Base-by-base conservation (phyloP, 2,329 filamentous ascomycete species). In the Hirsutella minnesotensis region DNA sequence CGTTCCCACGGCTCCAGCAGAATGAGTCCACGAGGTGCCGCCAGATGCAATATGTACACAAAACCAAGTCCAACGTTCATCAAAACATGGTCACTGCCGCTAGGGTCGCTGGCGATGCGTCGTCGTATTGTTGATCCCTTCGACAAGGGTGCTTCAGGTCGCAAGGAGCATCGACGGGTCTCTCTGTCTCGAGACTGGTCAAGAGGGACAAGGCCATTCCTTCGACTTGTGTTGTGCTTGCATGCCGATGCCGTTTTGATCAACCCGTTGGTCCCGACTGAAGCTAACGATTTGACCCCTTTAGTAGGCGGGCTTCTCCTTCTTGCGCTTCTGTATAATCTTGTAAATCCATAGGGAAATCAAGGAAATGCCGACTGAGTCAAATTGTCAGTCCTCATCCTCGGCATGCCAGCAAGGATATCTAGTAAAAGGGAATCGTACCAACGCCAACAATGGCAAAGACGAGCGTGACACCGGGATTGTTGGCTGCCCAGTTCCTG, bases 401-500 rank as follows among this genome's bases (percentile, higher is more conserved):
- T 20, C 35, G 12, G 4, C 20, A n/a, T n/a, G n/a, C n/a, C n/a
- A n/a, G n/a, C n/a, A n/a, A n/a, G n/a, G n/a, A n/a, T 27, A 4
- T n/a, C 2, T 10, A 31, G 18, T 9, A 7, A 13, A 19, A 18
- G 5, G 38, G 12, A 33, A 30, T 15, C 61, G 38, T 61, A 65
- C 62, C 62, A 40, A 66, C 41, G 45, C 59, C 61, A 49, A 68
- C 57, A 42, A 68, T 68, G 54, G 57, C 61, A 52, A 68, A 66
- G 50, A 68, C 65, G 41, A 66, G 58, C 46, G 68, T 56, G 49
- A 65, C 62, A 53, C 65, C 65, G 41, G 56, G 54, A 42, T 68
- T 59, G 44, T 52, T 47, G 24, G 55, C 45, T 41, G 65, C 54
- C 62, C 63, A 68, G 60, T 59, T 67, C 48, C 59, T 45, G 46